These are phyloP conservation scores for Fraxinus greggii DNA, from an alignment of 305 asterid species.

Conservation along the genomic window DNA sequence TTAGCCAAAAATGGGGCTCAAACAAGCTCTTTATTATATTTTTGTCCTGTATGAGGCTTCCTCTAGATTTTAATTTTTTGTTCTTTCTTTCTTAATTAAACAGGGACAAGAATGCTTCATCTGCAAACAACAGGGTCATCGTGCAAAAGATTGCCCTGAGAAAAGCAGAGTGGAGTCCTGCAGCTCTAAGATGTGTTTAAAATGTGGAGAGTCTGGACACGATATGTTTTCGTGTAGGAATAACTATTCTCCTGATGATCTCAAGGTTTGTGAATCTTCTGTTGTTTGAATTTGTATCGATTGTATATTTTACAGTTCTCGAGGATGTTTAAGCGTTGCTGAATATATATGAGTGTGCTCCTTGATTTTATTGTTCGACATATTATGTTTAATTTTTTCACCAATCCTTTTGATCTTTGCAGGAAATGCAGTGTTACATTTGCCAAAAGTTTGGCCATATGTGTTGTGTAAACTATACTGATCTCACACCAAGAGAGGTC, in stretches of 20 bases:
- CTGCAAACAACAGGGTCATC: conserved; percentile 86
- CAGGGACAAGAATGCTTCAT: conserved; percentile 86
- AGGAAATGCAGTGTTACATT: conserved; percentile 80
- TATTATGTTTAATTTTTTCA: neutral
- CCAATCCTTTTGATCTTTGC: conserved; percentile 18
- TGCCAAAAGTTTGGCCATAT: conserved; percentile 83
- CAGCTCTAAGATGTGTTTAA: conserved; percentile 62
- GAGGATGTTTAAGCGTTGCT: conserved; percentile 1
- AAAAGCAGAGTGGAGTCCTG: conserved; percentile 34
- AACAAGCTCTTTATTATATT: no score
- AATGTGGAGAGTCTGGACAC: conserved; percentile 87
- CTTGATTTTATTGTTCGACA: neutral
- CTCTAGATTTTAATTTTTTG: conserved; percentile 4
- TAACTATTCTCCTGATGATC: conserved; percentile 61
- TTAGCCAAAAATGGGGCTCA: no score
- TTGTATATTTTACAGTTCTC: neutral
- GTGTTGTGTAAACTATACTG: conserved; percentile 61
- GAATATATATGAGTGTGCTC: neutral
- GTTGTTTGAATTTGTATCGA: neutral
- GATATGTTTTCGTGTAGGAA: conserved; percentile 76
- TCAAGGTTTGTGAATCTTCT: conserved; percentile 43
- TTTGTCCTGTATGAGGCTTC: neutral
- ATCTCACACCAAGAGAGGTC: conserved; percentile 50
- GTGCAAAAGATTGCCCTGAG: conserved; percentile 87
- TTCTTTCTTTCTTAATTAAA: conserved; percentile 19